Conservation (phyloP, 257 asterid species). For the Solanum appendiculatum region DNA sequence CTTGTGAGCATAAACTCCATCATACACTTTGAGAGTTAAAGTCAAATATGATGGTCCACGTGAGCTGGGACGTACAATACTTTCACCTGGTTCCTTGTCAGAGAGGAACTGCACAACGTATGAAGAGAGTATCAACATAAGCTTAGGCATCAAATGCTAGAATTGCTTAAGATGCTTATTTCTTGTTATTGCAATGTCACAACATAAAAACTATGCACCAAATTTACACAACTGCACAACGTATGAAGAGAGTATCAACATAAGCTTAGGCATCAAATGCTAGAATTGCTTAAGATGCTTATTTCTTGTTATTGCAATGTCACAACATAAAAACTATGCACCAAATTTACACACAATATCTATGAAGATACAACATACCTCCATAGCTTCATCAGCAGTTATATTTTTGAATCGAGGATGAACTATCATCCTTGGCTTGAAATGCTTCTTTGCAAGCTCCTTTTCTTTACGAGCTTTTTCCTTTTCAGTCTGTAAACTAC, state of each 20-base stretch:
- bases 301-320: neutral
- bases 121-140: neutral
- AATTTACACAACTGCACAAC: conserved; percentile 52
- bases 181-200: neutral
- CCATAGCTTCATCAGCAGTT: conserved; percentile 74
- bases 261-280: neutral
- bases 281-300: neutral
- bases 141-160: neutral
- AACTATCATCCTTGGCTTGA: conserved; percentile 88
- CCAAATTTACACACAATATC: neutral
- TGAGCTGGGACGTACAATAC: conserved; percentile 83
- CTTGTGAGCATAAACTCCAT: conserved; percentile 81
- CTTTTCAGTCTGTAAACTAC: conserved; percentile 34
- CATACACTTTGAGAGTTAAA: conserved; percentile 66
- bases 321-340: neutral
- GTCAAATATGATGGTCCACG: conserved; percentile 87
- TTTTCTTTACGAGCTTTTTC: conserved; percentile 73
- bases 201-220: neutral
- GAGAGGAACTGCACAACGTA: conserved; percentile 43
- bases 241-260: neutral
- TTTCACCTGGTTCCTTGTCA: conserved; percentile 88
- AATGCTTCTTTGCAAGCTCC: conserved; percentile 80
- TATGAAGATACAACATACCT: conserved; percentile 27
- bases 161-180: neutral
- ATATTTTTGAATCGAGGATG: conserved; percentile 86